phyloP scores from a whole-genome alignment of 208 protist species.

The Leishmania amazonensis region DNA sequence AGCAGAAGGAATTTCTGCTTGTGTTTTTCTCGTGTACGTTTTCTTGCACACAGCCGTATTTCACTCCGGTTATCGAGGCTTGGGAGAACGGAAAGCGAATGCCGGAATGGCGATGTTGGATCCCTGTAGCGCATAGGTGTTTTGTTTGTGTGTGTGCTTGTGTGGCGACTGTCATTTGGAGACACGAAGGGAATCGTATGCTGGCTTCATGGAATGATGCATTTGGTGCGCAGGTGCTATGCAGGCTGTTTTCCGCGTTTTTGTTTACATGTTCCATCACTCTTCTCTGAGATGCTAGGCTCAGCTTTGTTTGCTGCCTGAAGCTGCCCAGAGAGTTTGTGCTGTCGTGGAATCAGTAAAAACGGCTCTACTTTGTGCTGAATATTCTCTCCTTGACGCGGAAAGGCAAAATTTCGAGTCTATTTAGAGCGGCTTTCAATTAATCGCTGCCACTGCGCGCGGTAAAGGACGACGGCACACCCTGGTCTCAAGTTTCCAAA shows the following conservation, averaged over 20 bases:
- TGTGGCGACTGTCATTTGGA: neutral
- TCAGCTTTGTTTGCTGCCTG: neutral
- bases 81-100: neutral
- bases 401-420: neutral
- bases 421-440: neutral
- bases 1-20: neutral
- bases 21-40: neutral
- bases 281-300: neutral
- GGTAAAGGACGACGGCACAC: neutral
- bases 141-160: neutral
- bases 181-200: neutral
- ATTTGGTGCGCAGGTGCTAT: too few species aligned
- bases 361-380: neutral
- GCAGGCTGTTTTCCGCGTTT: neutral
- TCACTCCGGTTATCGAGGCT: neutral
- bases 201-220: neutral
- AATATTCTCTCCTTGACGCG: neutral
- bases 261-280: neutral
- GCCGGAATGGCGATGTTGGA: neutral
- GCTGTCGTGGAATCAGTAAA: neutral
- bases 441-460: neutral
- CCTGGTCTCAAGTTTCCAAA: neutral
- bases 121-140: neutral
- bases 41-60: neutral
- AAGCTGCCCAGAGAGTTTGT: too few species aligned